phyloP scores from a whole-genome alignment of 768 basidiomycete genomes.

The Leccinum barrowsii region DNA sequence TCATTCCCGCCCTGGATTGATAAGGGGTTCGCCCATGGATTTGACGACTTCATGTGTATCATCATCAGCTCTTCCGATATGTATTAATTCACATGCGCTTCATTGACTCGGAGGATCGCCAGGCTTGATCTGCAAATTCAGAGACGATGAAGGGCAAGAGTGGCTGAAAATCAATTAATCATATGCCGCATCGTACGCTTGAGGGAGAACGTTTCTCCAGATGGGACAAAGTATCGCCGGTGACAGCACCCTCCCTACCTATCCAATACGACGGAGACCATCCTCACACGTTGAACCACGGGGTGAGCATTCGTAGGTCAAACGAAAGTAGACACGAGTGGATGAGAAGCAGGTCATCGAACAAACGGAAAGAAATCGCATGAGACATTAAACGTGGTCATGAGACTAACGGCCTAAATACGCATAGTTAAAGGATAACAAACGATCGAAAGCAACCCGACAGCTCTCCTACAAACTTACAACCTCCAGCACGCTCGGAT shows the following conservation, averaged over 20 bases:
- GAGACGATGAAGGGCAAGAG: not conserved
- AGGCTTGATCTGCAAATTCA: constrained; percentile 8
- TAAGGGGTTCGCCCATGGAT: constrained; percentile 8
- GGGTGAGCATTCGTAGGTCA: constrained; percentile 1
- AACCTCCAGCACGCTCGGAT: constrained; percentile 14
- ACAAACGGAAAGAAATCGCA: not conserved
- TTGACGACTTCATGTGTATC: constrained; percentile 14
- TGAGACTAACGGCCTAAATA: constrained; percentile 19
- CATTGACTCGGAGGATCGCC: constrained; percentile 14
- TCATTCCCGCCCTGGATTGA: constrained; percentile 5
- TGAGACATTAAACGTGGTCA: constrained; percentile 1
- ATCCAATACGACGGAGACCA: constrained; percentile 4
- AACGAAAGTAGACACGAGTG: constrained; percentile 11
- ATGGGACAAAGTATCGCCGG: constrained; percentile 1
- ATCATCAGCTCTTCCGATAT: not conserved
- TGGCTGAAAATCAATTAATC: constrained; percentile 7
- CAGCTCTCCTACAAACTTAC: constrained; percentile 11
- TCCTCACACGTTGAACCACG: not conserved
- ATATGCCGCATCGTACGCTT: constrained; percentile 13
- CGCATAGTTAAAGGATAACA: constrained; percentile 21
- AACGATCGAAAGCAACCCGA: not conserved
- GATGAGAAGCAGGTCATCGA: not conserved
- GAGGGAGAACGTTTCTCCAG: constrained; percentile 1
- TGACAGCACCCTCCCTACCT: constrained; percentile 7
- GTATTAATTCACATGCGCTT: constrained; percentile 7